Evolutionary conservation across 106 monocot species (phyloP).

Genomic region (Chionographis japonica): DNA sequence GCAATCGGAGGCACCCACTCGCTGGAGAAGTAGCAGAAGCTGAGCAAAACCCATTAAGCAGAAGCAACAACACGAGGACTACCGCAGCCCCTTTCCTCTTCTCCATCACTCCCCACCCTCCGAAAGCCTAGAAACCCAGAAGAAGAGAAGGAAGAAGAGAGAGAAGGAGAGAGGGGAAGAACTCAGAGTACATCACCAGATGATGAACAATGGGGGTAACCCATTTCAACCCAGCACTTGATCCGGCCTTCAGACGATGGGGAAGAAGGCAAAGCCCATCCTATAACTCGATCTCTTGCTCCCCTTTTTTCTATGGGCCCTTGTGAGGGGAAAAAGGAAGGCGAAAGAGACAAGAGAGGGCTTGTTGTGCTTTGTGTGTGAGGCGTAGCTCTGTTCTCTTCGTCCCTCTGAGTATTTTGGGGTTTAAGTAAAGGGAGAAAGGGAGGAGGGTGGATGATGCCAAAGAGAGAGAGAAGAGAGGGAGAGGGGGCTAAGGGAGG

Average conservation of each 20-base stretch:
- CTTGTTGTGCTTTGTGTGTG: too few species aligned
- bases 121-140: not conserved
- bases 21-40: slow-evolving; percentile 41
- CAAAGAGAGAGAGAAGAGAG: not conserved
- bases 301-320: not conserved
- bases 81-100: slow-evolving; percentile 10
- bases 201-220: not conserved
- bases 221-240: not conserved
- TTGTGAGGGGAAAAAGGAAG: slow-evolving; percentile 6
- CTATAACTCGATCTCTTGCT: not conserved
- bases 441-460: not conserved
- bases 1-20: slow-evolving; percentile 28
- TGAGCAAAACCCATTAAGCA: slow-evolving; percentile 20
- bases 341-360: slow-evolving; percentile 16
- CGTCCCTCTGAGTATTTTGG: not conserved
- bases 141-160: slow-evolving; percentile 10
- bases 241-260: too few species aligned
- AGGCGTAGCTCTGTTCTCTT: not conserved
- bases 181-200: too few species aligned
- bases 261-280: not conserved
- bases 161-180: not conserved
- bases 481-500: too few species aligned
- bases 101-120: slow-evolving; percentile 2
- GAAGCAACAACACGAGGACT: slow-evolving; percentile 26
- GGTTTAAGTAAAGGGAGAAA: not conserved